phyloP scores from a whole-genome alignment of 495 filamentous ascomycete genomes.

The Copromyces sp. region DNA sequence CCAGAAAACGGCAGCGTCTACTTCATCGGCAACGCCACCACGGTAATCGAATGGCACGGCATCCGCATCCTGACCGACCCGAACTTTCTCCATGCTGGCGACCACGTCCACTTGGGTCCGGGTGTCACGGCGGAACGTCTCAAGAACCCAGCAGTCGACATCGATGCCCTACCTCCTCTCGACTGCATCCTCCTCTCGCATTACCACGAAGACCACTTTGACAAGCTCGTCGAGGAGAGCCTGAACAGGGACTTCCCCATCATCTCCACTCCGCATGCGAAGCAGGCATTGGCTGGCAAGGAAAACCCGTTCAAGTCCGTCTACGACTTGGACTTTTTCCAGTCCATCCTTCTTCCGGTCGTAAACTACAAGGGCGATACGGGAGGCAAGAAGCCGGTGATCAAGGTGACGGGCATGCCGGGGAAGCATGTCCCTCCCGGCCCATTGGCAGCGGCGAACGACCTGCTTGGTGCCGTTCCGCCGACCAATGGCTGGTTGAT shows the following conservation, averaged over 20 bases:
- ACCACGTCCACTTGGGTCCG: conserved; percentile 58
- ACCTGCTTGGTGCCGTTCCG: conserved; percentile 52
- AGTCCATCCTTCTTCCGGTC: conserved; percentile 44
- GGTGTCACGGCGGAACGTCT: conserved; percentile 43
- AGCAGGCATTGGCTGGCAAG: conserved; percentile 36
- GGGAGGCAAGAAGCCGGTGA: conserved; percentile 15
- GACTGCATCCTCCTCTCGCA: conserved; percentile 55
- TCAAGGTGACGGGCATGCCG: conserved; percentile 58
- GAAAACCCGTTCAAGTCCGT: conserved; percentile 46
- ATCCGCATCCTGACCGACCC: conserved; percentile 59
- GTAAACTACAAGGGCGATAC: conserved; percentile 12
- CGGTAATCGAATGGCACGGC: conserved; percentile 53
- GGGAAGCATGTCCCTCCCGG: conserved; percentile 58
- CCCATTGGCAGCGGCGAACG: conserved; percentile 39
- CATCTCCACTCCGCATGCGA: conserved; percentile 56
- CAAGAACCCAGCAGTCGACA: conserved; percentile 50
- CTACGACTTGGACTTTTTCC: conserved; percentile 43
- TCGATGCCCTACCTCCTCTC: conserved; percentile 50
- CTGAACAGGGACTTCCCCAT: conserved; percentile 51
- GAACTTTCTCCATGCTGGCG: conserved; percentile 61
- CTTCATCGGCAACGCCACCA: conserved; percentile 61
- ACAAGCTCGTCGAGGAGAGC: conserved; percentile 47
- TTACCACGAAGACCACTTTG: conserved; percentile 61
- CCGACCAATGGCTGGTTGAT: conserved; percentile 67
- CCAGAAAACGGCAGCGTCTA: conserved; percentile 22